Percentiles rank a stretch among this genome's conserved stretches.
Conservation (phyloP, 345 rosid species). For the Brassica cretica region DNA sequence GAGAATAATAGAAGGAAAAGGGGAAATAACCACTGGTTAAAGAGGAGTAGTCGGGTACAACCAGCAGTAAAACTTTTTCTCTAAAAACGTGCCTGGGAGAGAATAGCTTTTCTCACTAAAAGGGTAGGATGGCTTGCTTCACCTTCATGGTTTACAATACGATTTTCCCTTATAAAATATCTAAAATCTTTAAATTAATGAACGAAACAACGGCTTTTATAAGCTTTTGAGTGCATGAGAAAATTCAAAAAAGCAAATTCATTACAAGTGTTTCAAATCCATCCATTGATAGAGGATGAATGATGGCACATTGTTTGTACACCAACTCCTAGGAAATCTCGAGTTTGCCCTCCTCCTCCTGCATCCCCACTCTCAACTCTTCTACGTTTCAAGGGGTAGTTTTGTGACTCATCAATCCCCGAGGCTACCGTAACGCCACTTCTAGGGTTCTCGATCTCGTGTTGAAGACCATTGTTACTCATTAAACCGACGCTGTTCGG, state of each 20-base stretch:
- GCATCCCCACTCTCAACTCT: conserved; percentile 36
- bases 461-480: conserved; percentile 24
- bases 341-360: conserved; percentile 70
- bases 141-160: too few relatives aligned
- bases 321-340: conserved; percentile 93
- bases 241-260: background rate
- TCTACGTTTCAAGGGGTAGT: conserved; percentile 36
- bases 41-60: too few relatives aligned
- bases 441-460: conserved; percentile 44
- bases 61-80: too few relatives aligned
- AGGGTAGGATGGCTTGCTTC: too few relatives aligned
- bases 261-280: conserved; percentile 51
- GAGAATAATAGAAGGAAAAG: too few relatives aligned
- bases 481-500: conserved; percentile 24
- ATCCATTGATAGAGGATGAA: conserved; percentile 50
- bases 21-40: too few relatives aligned
- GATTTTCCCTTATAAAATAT: too few relatives aligned
- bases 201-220: background rate
- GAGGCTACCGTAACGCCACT: conserved; percentile 35
- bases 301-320: conserved; percentile 51
- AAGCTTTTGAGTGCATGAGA: conserved; percentile 1
- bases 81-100: too few relatives aligned
- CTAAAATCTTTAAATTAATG: background rate
- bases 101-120: too few relatives aligned
- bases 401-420: conserved; percentile 46